phyloP scores from a whole-genome alignment of 2,329 filamentous ascomycete genomes.

The Phoma sp. region DNA sequence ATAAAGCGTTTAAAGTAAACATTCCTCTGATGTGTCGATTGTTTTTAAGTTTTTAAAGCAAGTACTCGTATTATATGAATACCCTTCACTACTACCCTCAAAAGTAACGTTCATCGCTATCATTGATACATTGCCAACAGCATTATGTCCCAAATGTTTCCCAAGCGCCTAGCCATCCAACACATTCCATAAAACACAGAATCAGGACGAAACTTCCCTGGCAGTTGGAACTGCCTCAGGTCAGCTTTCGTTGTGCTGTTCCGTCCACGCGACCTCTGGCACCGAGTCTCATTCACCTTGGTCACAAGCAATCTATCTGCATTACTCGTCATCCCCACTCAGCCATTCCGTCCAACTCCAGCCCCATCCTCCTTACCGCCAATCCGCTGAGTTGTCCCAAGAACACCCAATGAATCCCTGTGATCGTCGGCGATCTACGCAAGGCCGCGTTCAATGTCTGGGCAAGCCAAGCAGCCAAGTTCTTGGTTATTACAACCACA shows the following conservation, averaged over 20 bases:
- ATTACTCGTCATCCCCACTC: neutral
- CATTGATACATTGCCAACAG: too few species aligned
- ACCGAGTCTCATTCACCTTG: neutral
- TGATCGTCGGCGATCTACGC: constrained; percentile 16
- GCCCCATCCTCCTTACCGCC: constrained; percentile 8
- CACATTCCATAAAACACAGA: too few species aligned
- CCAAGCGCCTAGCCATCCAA: too few species aligned
- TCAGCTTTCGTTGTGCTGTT: neutral
- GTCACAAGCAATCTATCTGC: neutral
- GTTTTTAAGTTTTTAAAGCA: too few species aligned
- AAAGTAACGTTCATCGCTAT: too few species aligned
- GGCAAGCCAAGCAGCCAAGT: constrained; percentile 19
- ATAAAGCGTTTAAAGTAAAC: too few species aligned
- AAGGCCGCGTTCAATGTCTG: constrained; percentile 13
- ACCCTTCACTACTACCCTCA: too few species aligned
- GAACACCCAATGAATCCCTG: constrained; percentile 2
- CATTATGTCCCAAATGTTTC: too few species aligned
- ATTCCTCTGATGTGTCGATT: too few species aligned
- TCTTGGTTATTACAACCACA: constrained; percentile 2
- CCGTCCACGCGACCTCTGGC: neutral
- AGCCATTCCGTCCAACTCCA: neutral
- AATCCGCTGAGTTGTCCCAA: neutral
- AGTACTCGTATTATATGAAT: too few species aligned
- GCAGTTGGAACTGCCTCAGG: neutral
- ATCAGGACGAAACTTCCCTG: neutral